Evolutionary conservation across 2,329 filamentous ascomycete species (phyloP).

Genomic region (Cryphonectria naterciae): DNA sequence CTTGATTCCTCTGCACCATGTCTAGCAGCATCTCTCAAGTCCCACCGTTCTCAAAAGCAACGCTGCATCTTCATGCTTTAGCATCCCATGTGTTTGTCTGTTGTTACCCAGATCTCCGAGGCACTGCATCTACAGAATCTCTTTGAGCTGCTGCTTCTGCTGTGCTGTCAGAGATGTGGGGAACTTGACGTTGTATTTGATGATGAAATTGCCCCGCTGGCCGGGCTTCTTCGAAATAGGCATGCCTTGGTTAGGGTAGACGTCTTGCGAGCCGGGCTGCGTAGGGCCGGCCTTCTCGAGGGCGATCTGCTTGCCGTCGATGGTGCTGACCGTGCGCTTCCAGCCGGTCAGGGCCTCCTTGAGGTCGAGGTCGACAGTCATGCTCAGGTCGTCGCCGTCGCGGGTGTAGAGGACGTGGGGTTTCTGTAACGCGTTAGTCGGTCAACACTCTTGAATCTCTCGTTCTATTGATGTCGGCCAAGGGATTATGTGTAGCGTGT

Average conservation of each 20-base stretch:
- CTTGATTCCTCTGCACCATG: conserved; percentile 1
- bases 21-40: neutral
- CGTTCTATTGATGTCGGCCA: neutral
- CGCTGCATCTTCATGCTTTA: neutral
- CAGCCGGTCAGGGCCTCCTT: conserved; percentile 96
- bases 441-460: conserved; percentile 43
- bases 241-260: conserved; percentile 89
- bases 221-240: conserved; percentile 87
- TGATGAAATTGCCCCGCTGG: conserved; percentile 83
- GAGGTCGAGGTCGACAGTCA: conserved; percentile 78
- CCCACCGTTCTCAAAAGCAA: conserved; percentile 9
- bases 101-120: neutral
- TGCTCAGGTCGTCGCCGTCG: conserved; percentile 84
- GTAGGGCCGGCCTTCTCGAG: conserved; percentile 84
- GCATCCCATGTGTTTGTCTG: neutral
- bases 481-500: neutral
- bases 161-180: conserved; percentile 73
- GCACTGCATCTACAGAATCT: conserved; percentile 65
- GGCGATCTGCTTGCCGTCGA: conserved; percentile 84
- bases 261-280: conserved; percentile 78
- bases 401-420: conserved; percentile 81
- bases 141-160: conserved; percentile 81
- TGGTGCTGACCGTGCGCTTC: conserved; percentile 88
- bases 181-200: conserved; percentile 93
- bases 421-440: conserved; percentile 63